Evolutionary conservation across 192 early-diverging fungal genomes (phyloP).

Genomic region (Backusella luteola): DNA sequence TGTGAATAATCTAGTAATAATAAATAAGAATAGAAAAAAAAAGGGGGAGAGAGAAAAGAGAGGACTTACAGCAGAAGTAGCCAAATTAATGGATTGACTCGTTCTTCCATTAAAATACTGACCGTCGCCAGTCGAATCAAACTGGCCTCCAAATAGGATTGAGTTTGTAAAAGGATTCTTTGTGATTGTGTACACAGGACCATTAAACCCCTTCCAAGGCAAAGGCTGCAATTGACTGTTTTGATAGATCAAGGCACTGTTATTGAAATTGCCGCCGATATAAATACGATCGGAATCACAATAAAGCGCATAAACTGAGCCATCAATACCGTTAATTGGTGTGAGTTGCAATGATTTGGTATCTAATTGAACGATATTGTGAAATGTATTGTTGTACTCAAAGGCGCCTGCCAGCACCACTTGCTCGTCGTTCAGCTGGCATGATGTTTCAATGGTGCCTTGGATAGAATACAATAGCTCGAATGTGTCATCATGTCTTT

Average conservation of each 20-base stretch:
- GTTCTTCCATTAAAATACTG: constrained; percentile 43
- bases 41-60: not conserved
- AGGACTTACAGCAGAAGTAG: constrained; percentile 29
- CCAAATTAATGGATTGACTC: constrained; percentile 52
- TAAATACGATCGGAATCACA: constrained; percentile 22
- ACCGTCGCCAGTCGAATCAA: constrained; percentile 67
- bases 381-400: not conserved
- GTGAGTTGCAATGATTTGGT: not conserved
- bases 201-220: constrained; percentile 70
- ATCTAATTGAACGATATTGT: constrained; percentile 29
- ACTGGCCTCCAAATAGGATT: constrained; percentile 67
- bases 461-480: constrained; percentile 9
- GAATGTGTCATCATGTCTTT: not conserved
- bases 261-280: constrained; percentile 34
- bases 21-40: not conserved
- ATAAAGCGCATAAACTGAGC: constrained; percentile 29
- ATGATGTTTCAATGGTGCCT: constrained; percentile 24
- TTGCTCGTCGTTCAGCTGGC: not conserved
- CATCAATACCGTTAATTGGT: constrained; percentile 33
- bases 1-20: not conserved
- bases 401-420: constrained; percentile 31
- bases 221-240: constrained; percentile 44
- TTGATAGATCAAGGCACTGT: constrained; percentile 19
- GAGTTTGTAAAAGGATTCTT: constrained; percentile 43
- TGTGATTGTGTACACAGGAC: constrained; percentile 59